Evolutionary conservation across 2,329 filamentous ascomycete species (phyloP).

Genomic region (Teratosphaeria pseudoeucalypti): DNA sequence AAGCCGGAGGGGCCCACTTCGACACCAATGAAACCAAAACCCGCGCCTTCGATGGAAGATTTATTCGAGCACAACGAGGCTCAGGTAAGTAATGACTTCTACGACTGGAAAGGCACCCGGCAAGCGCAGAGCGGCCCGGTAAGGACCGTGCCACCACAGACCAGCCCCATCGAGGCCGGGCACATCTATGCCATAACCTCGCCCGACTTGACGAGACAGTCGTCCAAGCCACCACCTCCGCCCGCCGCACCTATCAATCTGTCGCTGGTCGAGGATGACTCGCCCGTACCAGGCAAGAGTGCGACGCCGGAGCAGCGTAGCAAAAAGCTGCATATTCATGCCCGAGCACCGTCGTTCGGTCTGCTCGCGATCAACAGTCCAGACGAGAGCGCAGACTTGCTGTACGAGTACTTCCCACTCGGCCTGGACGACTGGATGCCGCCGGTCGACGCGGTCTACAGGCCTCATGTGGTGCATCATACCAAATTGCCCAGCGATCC

Average conservation of each 20-base stretch:
- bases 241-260: slow-evolving; percentile 42
- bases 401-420: slow-evolving; percentile 93
- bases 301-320: slow-evolving; percentile 14
- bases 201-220: slow-evolving; percentile 38
- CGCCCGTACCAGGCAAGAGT: slow-evolving; percentile 24
- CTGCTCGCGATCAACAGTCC: slow-evolving; percentile 49
- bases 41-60: slow-evolving; percentile 29
- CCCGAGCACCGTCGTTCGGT: slow-evolving; percentile 35
- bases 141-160: slow-evolving; percentile 30
- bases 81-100: slow-evolving; percentile 31
- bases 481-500: slow-evolving; percentile 46
- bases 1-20: slow-evolving; percentile 19
- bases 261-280: slow-evolving; percentile 46
- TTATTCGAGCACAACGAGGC: slow-evolving; percentile 31
- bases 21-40: slow-evolving; percentile 22
- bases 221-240: slow-evolving; percentile 31
- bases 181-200: slow-evolving; percentile 32
- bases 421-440: slow-evolving; percentile 89
- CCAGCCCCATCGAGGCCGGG: slow-evolving; percentile 8
- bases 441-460: slow-evolving; percentile 79
- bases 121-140: slow-evolving; percentile 27
- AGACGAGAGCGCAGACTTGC: slow-evolving; percentile 65
- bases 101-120: slow-evolving; percentile 31
- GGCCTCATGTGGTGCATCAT: slow-evolving; percentile 89
- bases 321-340: slow-evolving; percentile 22